Base-by-base conservation (phyloP, 2,329 filamentous ascomycete species). In the Talaromyces atroroseus region DNA sequence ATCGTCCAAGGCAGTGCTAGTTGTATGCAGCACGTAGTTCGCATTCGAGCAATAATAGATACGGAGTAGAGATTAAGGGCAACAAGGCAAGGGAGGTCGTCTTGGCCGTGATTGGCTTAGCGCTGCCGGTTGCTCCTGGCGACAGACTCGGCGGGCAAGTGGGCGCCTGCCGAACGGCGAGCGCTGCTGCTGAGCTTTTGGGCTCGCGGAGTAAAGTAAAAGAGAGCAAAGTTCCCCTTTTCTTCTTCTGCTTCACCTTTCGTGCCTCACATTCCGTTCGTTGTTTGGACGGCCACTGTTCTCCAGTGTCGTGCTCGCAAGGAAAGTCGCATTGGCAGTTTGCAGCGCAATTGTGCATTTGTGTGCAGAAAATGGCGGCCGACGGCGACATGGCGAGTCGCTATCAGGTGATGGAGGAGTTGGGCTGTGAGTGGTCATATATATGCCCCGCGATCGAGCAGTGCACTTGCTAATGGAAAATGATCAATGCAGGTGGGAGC, bases 341-440 rank as follows among this genome's bases (percentile, higher is more conserved):
- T 29, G 20, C 36, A 29, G 21, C 38, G n/a, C 50, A 52, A 51
- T 46, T 52, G 50, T 26, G 46, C 53, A 32, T 7, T 32, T 26
- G 24, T 36, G 29, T 32, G 32, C 32, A 61, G 67, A 69, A 59
- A 58, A 75, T 74, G 73, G 70, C 67, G 55, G 74, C 73, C 57
- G 73, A 75, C 58, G 47, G 51, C 51, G 52, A 53, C 23, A 86
- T 95, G 79, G 89, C 92, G 66, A 86, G 86, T 68, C 87, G 89
- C 70, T 99, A 96, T 74, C 89, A 96, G 76, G 89, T 97, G 71
- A 82, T 97, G 67, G 92, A 97, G 80, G 94, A 97, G 79, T 82
- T 97, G 67, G 92, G 92, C 68, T 92, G 92, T 95, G 78, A 34
- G 29, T 26, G 32, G 14, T 23, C 12, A 32, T 24, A n/a, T 42